Conservation (phyloP, 768 basidiomycete genomes). For the Boletus vinaceobasis region DNA sequence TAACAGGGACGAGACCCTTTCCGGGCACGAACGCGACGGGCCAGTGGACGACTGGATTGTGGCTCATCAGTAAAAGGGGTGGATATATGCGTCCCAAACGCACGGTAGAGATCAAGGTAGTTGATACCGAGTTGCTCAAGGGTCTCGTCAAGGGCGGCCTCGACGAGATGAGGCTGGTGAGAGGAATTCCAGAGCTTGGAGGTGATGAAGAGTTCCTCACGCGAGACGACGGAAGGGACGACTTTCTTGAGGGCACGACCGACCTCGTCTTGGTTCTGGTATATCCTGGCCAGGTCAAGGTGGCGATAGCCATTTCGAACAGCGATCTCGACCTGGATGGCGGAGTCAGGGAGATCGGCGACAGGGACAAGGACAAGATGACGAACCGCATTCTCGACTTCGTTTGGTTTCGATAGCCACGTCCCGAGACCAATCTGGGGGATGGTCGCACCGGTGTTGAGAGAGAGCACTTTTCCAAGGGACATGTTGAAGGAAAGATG, state of each 20-base stretch:
- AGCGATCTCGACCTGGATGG: constrained; percentile 66
- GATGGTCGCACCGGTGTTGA: constrained; percentile 50
- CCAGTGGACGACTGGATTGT: constrained; percentile 70
- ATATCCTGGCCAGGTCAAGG: constrained; percentile 79
- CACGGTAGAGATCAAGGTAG: constrained; percentile 81
- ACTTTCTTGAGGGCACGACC: constrained; percentile 73
- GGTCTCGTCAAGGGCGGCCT: constrained; percentile 74
- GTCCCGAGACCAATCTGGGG: constrained; percentile 83
- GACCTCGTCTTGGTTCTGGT: constrained; percentile 77
- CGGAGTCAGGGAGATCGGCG: not conserved
- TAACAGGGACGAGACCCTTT: constrained; percentile 50
- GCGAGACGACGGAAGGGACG: constrained; percentile 71
- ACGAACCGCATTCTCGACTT: constrained; percentile 70
- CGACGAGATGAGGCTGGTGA: constrained; percentile 63
- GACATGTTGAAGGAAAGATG: constrained; percentile 35
- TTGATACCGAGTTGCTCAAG: constrained; percentile 66
- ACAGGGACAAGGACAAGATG: not conserved
- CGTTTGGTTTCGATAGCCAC: constrained; percentile 71
- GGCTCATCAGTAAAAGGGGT: not conserved
- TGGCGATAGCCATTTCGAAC: constrained; percentile 77
- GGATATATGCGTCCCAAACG: constrained; percentile 23
- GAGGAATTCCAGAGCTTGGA: constrained; percentile 81
- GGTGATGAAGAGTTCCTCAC: constrained; percentile 79
- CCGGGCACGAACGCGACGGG: constrained; percentile 66
- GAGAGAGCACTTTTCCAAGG: constrained; percentile 34